Percentiles rank a stretch among this genome's conserved stretches.
Evolutionary conservation across 768 basidiomycete genomes (phyloP).

Genomic region (Mycena polygramma): DNA sequence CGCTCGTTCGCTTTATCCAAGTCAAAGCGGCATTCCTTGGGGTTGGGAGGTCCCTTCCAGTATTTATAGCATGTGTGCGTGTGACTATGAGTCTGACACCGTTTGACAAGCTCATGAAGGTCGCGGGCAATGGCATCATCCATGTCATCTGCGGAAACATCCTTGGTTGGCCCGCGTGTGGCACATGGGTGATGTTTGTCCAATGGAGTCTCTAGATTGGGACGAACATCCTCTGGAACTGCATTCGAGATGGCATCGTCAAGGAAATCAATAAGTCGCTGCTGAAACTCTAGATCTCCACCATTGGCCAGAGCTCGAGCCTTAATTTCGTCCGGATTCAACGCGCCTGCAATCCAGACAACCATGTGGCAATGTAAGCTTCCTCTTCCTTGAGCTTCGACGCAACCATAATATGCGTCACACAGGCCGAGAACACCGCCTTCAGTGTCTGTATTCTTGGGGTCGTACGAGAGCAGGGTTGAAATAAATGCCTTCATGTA

Average conservation of each 20-base stretch:
- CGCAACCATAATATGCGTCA: slow-evolving; percentile 1
- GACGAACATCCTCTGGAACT: not conserved
- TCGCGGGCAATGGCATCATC: not conserved
- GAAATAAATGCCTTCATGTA: slow-evolving; percentile 12
- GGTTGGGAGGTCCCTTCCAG: slow-evolving; percentile 10
- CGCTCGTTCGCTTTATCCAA: too few relatives aligned
- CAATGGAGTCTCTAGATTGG: not conserved
- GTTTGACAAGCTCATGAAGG: slow-evolving; percentile 9
- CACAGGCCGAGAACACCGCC: slow-evolving; percentile 6
- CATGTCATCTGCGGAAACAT: not conserved
- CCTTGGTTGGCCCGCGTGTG: not conserved
- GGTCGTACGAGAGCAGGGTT: not conserved
- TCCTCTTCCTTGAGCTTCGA: slow-evolving; percentile 2
- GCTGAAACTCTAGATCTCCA: slow-evolving; percentile 13
- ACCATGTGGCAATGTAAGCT: slow-evolving; percentile 10
- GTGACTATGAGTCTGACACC: slow-evolving; percentile 28
- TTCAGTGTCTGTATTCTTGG: not conserved
- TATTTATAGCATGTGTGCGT: slow-evolving; percentile 32
- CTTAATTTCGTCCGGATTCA: slow-evolving; percentile 10
- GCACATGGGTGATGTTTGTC: not conserved
- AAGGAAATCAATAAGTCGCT: slow-evolving; percentile 5
- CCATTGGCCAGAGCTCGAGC: not conserved
- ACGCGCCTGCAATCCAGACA: not conserved
- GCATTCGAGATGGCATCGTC: slow-evolving; percentile 2
- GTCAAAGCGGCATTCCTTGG: slow-evolving; percentile 16